Evolutionary conservation across 768 basidiomycete genomes (phyloP), one percentile per base, ranked within the genome.

Genomic region (Butyriboletus loyo): DNA sequence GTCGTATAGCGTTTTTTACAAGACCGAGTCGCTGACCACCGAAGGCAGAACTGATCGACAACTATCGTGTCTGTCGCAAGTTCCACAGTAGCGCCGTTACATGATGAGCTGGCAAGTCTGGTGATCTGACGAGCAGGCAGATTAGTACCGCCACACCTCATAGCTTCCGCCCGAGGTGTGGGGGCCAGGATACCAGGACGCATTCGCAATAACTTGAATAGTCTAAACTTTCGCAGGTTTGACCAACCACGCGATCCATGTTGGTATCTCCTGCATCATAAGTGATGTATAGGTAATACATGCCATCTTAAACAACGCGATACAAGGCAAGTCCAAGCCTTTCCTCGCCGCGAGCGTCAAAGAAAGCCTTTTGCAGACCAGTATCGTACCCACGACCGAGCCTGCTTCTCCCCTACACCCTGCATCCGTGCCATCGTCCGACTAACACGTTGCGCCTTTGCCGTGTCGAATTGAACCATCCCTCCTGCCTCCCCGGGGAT

Each of bases 311-410:
- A 19, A 17, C 44, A 19, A 9, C 14, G 4, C 30, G n/a, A n/a
- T n/a, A n/a, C n/a, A n/a, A n/a, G n/a, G n/a, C n/a, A n/a, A n/a
- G n/a, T n/a, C n/a, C n/a, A n/a, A n/a, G n/a, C n/a, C n/a, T n/a
- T n/a, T 7, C 15, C 17, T 24, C 15, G 21, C 10, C n/a, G 5
- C 28, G 15, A 34, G 1, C 4, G 3, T 50, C 52, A 52, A 34
- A 50, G 21, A 30, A 42, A 42, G 13, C 22, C 49, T 10, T 32
- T 36, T 1, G 28, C 8, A 36, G 10, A 51, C 49, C 52, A 53
- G 21, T 53, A 50, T 17, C 47, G 34, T 7, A 53, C 52, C 52
- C 48, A 53, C 48, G 38, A 50, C 27, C 34, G 22, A 30, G 47
- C 40, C 5, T 53, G 40, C 34, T 35, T 36, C 25, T 37, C 48